Evolutionary conservation across 208 protist genomes (phyloP).

Genomic region (Acanthamoeba comandoni): DNA sequence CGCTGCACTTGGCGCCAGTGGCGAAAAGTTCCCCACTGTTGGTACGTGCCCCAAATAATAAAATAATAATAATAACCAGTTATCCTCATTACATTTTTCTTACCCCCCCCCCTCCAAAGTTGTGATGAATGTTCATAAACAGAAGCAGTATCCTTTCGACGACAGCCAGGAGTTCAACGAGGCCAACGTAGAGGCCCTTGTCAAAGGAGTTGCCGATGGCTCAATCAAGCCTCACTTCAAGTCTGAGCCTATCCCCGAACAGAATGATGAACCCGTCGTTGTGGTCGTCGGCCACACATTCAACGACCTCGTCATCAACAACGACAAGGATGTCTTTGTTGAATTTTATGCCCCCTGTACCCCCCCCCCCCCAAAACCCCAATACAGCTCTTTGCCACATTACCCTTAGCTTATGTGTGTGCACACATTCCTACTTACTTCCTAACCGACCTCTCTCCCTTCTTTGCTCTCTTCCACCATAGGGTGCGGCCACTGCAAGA

Average conservation of each 20-base stretch:
- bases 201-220: constrained; percentile 54
- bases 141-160: constrained; percentile 17
- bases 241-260: constrained; percentile 79
- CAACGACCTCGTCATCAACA: constrained; percentile 79
- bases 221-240: constrained; percentile 52
- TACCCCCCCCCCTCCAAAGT: background rate
- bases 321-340: constrained; percentile 86
- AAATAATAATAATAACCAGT: no score
- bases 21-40: constrained; percentile 45
- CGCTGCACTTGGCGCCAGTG: constrained; percentile 35
- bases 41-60: constrained; percentile 16
- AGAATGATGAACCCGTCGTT: constrained; percentile 77
- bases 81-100: background rate
- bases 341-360: constrained; percentile 95
- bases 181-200: constrained; percentile 13
- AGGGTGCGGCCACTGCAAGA: constrained; percentile 95
- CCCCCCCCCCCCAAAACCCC: no score
- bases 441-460: background rate
- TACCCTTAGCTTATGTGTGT: background rate
- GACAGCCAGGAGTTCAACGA: constrained; percentile 1
- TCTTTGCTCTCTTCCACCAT: background rate
- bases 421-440: background rate
- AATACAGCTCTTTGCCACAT: no score
- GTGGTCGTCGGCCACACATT: constrained; percentile 81
- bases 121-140: constrained; percentile 19